These are phyloP conservation scores for Sporothrix mexicana DNA, from an alignment of 2,329 filamentous ascomycete species.

Conservation along the genomic window DNA sequence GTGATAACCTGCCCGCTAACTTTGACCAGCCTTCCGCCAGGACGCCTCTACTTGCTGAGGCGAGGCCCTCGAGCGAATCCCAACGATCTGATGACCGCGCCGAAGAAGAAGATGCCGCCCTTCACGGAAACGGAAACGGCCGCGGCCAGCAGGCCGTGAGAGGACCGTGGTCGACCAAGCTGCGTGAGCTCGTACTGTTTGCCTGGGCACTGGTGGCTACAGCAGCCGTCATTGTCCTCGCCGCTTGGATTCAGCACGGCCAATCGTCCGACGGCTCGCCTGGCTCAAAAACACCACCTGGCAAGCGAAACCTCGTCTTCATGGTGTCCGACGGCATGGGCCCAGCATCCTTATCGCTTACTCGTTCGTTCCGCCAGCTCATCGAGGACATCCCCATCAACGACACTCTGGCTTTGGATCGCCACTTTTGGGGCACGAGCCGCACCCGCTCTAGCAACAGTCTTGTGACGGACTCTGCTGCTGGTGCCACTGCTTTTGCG, in stretches of 20 bases:
- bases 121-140: slow-evolving; percentile 38
- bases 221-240: slow-evolving; percentile 76
- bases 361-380: slow-evolving; percentile 83
- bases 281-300: slow-evolving; percentile 46
- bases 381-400: slow-evolving; percentile 73
- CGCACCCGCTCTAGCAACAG: slow-evolving; percentile 84
- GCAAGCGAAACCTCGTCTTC: slow-evolving; percentile 93
- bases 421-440: slow-evolving; percentile 88
- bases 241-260: slow-evolving; percentile 77
- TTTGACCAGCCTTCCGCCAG: slow-evolving; percentile 48
- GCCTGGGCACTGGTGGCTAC: slow-evolving; percentile 84
- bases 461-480: slow-evolving; percentile 91
- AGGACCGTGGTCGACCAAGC: slow-evolving; percentile 46
- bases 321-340: slow-evolving; percentile 99
- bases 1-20: slow-evolving; percentile 18
- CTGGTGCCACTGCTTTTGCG: slow-evolving; percentile 95
- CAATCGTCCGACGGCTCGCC: slow-evolving; percentile 50
- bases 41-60: slow-evolving; percentile 51
- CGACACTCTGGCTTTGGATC: slow-evolving; percentile 80
- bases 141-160: neutral
- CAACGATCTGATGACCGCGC: slow-evolving; percentile 43
- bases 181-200: slow-evolving; percentile 77
- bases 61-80: slow-evolving; percentile 43
- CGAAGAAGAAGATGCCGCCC: slow-evolving; percentile 45
- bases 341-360: slow-evolving; percentile 85